Percentiles rank a stretch among this genome's conserved stretches.
Conservation (phyloP, 2,329 filamentous ascomycete species). For the Calonectria hawksworthii region DNA sequence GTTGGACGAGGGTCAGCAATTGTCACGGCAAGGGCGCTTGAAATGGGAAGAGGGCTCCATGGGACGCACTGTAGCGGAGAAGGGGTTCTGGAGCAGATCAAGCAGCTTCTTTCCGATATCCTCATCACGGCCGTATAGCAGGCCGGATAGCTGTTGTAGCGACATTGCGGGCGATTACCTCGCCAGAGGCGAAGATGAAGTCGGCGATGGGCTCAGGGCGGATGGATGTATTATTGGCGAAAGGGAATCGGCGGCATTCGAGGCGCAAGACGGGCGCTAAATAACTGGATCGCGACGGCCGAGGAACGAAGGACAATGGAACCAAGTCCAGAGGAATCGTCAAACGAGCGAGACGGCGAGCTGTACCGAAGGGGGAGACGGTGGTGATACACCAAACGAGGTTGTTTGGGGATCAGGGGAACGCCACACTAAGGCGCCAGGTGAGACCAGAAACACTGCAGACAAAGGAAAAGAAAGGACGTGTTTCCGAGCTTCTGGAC, state of each 20-base stretch:
- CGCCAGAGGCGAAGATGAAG: conserved; percentile 43
- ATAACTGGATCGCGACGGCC: not conserved
- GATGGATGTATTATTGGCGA: not conserved
- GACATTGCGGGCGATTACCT: conserved; percentile 43
- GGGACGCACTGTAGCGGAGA: conserved; percentile 59
- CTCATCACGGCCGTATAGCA: conserved; percentile 30
- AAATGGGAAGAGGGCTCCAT: not conserved
- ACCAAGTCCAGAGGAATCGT: not conserved
- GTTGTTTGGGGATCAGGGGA: conserved; percentile 24
- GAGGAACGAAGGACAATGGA: conserved; percentile 7
- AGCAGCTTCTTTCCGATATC: conserved; percentile 61
- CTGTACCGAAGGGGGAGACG: not conserved
- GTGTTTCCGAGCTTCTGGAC: conserved; percentile 9
- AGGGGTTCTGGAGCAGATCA: conserved; percentile 65
- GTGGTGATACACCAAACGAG: conserved; percentile 23
- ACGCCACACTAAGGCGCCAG: conserved; percentile 28
- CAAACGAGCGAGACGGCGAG: conserved; percentile 8
- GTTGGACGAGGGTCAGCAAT: conserved; percentile 23
- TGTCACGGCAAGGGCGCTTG: not conserved
- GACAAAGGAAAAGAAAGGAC: conserved; percentile 36
- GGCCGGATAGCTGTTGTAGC: not conserved
- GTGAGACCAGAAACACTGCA: conserved; percentile 29
- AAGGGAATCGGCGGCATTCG: not conserved
- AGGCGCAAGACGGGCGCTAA: not conserved
- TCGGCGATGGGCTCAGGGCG: conserved; percentile 14